phyloP scores from a whole-genome alignment of 352 stramenopile genomes.

The Phytophthora multivora region DNA sequence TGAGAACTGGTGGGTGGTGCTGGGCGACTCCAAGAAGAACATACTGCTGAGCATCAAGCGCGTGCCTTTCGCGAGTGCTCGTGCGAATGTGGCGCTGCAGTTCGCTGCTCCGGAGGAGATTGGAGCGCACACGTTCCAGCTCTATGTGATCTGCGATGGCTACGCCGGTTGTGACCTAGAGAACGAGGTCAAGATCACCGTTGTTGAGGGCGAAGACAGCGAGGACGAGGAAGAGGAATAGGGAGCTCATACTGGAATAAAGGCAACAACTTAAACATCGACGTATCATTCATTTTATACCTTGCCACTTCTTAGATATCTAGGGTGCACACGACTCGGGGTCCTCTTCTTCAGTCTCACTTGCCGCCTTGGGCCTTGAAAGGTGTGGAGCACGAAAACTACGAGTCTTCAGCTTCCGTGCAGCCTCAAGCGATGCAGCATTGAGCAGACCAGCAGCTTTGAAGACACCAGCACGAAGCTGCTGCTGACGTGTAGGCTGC shows the following conservation, averaged over 20 bases:
- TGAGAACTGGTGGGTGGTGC: constrained; percentile 99
- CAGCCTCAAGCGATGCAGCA: constrained; percentile 55
- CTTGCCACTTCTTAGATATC: constrained; percentile 18
- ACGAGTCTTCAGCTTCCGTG: constrained; percentile 54
- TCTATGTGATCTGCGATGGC: constrained; percentile 99
- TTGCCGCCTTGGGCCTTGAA: constrained; percentile 28
- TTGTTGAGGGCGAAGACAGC: constrained; percentile 57
- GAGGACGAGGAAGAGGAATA: constrained; percentile 53
- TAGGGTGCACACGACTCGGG: constrained; percentile 15
- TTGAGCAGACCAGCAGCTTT: constrained; percentile 56
- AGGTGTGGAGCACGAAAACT: constrained; percentile 23
- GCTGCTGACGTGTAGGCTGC: constrained; percentile 31
- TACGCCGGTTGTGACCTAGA: constrained; percentile 99
- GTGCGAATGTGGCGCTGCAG: constrained; percentile 90
- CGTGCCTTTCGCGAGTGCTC: constrained; percentile 89
- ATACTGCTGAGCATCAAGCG: constrained; percentile 97
- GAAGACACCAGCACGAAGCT: constrained; percentile 46
- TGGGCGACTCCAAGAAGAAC: constrained; percentile 96
- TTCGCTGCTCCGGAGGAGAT: constrained; percentile 95
- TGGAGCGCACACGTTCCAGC: constrained; percentile 94
- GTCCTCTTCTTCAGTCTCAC: constrained; percentile 55
- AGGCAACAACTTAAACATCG: constrained; percentile 26
- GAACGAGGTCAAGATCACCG: constrained; percentile 88
- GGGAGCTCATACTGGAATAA: background rate
- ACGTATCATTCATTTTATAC: constrained; percentile 33